Conservation (phyloP, 169 alveolate species). For the Cryptosporidium sp. region DNA sequence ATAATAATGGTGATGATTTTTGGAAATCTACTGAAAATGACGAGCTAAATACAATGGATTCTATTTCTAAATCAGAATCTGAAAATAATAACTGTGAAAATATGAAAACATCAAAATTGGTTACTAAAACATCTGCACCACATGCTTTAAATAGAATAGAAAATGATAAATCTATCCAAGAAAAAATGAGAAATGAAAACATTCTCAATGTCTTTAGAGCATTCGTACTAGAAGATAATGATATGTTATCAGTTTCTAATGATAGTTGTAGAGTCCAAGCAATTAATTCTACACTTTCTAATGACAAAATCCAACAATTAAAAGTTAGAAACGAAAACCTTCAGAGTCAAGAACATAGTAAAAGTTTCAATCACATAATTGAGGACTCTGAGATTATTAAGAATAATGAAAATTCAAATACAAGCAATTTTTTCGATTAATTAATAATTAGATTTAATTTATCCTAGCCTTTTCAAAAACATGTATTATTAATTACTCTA, state of each 20-base stretch:
- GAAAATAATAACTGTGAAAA: neutral
- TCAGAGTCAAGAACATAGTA: neutral
- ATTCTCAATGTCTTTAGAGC: conserved; percentile 71
- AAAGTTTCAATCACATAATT: neutral
- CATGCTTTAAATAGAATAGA: neutral
- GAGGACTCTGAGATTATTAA: neutral
- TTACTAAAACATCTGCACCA: neutral
- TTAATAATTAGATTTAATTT: neutral
- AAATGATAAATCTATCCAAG: neutral
- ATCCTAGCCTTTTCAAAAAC: neutral
- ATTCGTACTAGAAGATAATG: conserved; percentile 45
- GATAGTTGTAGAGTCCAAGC: neutral
- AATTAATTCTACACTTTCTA: conserved; percentile 2
- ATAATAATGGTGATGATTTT: conserved; percentile 12
- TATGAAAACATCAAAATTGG: neutral
- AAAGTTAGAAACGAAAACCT: neutral
- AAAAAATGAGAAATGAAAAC: conserved; percentile 26
- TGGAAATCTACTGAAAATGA: conserved; percentile 30
- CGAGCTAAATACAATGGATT: neutral
- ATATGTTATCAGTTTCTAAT: neutral
- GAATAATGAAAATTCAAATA: conserved; percentile 34
- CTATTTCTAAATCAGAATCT: neutral
- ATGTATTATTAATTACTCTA: neutral
- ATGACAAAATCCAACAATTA: neutral
- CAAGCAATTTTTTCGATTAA: conserved; percentile 4